Evolutionary conservation across 2,329 filamentous ascomycete species (phyloP).

Genomic region (Tolypocladium sp.): DNA sequence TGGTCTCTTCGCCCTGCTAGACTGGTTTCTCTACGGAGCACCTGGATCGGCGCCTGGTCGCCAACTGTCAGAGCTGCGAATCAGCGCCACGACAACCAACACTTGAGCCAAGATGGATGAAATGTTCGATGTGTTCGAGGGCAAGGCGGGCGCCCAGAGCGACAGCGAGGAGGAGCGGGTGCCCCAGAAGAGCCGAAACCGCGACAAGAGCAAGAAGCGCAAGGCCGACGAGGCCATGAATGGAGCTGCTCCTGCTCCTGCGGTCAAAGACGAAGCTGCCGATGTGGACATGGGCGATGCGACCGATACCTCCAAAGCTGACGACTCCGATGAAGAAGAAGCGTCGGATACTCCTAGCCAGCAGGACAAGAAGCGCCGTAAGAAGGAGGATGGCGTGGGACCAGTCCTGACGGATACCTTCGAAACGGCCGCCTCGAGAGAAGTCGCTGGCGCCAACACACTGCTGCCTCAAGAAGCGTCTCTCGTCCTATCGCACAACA

Average conservation of each 20-base stretch:
- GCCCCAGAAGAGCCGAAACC: slow-evolving; percentile 41
- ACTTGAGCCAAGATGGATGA: slow-evolving; percentile 52
- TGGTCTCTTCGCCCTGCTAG: not conserved
- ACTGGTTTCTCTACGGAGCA: not conserved
- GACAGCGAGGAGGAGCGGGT: slow-evolving; percentile 33
- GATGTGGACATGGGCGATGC: slow-evolving; percentile 32
- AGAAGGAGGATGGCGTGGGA: slow-evolving; percentile 53
- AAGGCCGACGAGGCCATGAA: slow-evolving; percentile 76
- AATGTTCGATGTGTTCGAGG: slow-evolving; percentile 75
- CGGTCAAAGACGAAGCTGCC: slow-evolving; percentile 5
- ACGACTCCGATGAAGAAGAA: slow-evolving; percentile 22
- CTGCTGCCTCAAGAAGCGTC: slow-evolving; percentile 55
- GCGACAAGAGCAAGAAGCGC: slow-evolving; percentile 70
- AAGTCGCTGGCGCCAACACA: slow-evolving; percentile 73
- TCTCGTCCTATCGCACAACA: slow-evolving; percentile 88
- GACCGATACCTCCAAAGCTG: slow-evolving; percentile 28
- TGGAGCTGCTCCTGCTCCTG: slow-evolving; percentile 17
- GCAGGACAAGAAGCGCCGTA: slow-evolving; percentile 52
- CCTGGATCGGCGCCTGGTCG: not conserved
- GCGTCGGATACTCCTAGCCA: slow-evolving; percentile 38
- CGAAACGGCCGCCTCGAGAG: slow-evolving; percentile 87
- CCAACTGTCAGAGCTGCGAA: not conserved
- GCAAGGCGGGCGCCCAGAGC: slow-evolving; percentile 35
- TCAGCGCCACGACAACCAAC: not conserved
- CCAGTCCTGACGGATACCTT: slow-evolving; percentile 90